Base-by-base conservation (phyloP, 164 flowering plant species). In the Santalum album region DNA sequence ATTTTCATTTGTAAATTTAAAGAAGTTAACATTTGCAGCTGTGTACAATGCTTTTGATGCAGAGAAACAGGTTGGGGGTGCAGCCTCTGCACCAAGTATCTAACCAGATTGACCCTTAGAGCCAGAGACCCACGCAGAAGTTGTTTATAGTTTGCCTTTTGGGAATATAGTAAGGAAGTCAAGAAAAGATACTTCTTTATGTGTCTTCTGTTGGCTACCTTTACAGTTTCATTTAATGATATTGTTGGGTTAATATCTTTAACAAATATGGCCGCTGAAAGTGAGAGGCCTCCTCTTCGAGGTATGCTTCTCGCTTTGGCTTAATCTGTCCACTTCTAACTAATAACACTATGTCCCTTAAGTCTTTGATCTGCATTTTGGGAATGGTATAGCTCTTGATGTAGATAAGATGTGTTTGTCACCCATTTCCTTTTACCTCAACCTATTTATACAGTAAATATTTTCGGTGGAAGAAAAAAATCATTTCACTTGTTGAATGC, bases 271-370 rank as follows among this genome's bases (percentile, higher is more conserved):
- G 62, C 62, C 64, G 56, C 53, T 64, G 55, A 50, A 62, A 56
- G 70, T 73, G 80, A 73, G 80, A 71, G 70, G 78, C 62, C 64
- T 69, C 75, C 83, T 75, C 75, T 54, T 56, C 61, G 78, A 69
- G 78, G 77, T 79, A 70, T 70, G 80, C 78, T 75, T 73, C 76
- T 78, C 78, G 61, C 62, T 59, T 60, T 24, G 76, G 76, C 65
- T 65, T 47, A 55, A 57, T 57, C 38, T 63, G 54, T 45, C 51
- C 21, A 20, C 55, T 62, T 58, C 32, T 63, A 46, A 17, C 24
- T 23, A 21, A 39, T 44, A 52, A 47, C 57, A 29, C 15, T 35
- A 26, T 25, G 54, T 54, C 55, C 49, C 46, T 46, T 16, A 38
- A 36, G 34, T 15, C 23, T 54, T 38, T 24, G 34, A 25, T 49